Conservation (phyloP, 208 protist genomes). For the Leishmania turanica region DNA sequence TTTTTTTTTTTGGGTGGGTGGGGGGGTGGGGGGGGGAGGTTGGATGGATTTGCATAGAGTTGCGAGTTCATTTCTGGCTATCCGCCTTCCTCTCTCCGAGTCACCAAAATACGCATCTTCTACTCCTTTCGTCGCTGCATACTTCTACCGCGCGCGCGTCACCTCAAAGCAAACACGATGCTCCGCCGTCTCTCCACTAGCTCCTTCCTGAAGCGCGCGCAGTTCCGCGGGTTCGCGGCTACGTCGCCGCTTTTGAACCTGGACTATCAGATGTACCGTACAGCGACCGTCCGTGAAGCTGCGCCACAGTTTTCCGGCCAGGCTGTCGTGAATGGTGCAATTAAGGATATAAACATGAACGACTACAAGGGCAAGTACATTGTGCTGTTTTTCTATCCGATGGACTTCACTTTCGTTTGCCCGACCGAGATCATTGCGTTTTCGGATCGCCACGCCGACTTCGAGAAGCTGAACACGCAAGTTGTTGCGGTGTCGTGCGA, state of each 20-base stretch:
- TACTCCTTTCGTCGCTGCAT: neutral
- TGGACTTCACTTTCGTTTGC: conserved; percentile 98
- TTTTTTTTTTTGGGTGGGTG: neutral
- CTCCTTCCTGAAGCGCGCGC: conserved; percentile 16
- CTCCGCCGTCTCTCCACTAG: conserved; percentile 55
- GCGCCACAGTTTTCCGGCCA: conserved; percentile 92
- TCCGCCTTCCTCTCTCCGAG: neutral
- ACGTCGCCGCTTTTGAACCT: conserved; percentile 68
- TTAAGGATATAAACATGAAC: conserved; percentile 90
- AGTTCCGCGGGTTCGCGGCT: conserved; percentile 46
- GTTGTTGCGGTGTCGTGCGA: conserved; percentile 94
- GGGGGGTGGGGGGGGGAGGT: too few species aligned
- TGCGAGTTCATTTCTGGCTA: neutral
- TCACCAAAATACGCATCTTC: neutral
- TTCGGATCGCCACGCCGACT: conserved; percentile 90
- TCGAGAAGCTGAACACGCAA: conserved; percentile 90
- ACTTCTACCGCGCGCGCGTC: neutral
- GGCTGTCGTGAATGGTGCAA: conserved; percentile 95
- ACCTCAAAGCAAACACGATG: conserved; percentile 36
- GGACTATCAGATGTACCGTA: conserved; percentile 84
- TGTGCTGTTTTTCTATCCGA: conserved; percentile 96
- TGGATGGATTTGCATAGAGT: neutral
- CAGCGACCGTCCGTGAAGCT: conserved; percentile 82
- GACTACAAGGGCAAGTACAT: conserved; percentile 96
- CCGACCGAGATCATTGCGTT: conserved; percentile 97